Conservation (phyloP, 1,284 basidiomycete genomes). For the Spongiforma sp. region DNA sequence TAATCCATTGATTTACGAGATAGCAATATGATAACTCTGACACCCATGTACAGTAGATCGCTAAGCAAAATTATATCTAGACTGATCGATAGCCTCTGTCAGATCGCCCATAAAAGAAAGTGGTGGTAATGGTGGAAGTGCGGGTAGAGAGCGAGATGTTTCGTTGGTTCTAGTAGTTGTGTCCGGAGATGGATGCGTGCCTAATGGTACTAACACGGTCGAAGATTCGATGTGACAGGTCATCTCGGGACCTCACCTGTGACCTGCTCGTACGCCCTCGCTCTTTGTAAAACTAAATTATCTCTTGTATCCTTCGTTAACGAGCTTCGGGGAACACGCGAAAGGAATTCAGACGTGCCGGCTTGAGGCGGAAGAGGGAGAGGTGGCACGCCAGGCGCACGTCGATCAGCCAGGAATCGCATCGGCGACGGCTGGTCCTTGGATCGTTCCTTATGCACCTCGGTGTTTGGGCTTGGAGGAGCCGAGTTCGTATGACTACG, state of each 20-base stretch:
- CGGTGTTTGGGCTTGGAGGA: slow-evolving; percentile 1
- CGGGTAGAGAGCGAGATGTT: slow-evolving; percentile 38
- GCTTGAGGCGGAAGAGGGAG: slow-evolving; percentile 7
- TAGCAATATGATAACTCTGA: too few species aligned
- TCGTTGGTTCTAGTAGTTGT: slow-evolving; percentile 14
- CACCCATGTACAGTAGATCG: neutral
- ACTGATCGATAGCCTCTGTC: slow-evolving; percentile 41
- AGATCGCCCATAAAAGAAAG: slow-evolving; percentile 37
- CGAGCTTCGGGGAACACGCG: slow-evolving; percentile 23
- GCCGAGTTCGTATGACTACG: slow-evolving; percentile 14
- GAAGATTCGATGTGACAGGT: neutral
- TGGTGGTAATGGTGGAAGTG: slow-evolving; percentile 45
- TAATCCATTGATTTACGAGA: slow-evolving; percentile 6
- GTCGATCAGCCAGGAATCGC: slow-evolving; percentile 21
- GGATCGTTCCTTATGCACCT: slow-evolving; percentile 11
- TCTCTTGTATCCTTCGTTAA: slow-evolving; percentile 45
- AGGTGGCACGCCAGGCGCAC: slow-evolving; percentile 5
- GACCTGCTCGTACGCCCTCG: slow-evolving; percentile 43
- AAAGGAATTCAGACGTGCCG: slow-evolving; percentile 20
- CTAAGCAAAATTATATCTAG: slow-evolving; percentile 38
- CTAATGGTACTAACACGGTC: slow-evolving; percentile 5
- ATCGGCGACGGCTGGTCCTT: slow-evolving; percentile 11
- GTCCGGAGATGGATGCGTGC: neutral
- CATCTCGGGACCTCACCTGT: slow-evolving; percentile 24
- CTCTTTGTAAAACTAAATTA: slow-evolving; percentile 55